These are phyloP conservation scores for Peronospora belbahrii DNA, from an alignment of 352 stramenopile species.

Conservation along the genomic window DNA sequence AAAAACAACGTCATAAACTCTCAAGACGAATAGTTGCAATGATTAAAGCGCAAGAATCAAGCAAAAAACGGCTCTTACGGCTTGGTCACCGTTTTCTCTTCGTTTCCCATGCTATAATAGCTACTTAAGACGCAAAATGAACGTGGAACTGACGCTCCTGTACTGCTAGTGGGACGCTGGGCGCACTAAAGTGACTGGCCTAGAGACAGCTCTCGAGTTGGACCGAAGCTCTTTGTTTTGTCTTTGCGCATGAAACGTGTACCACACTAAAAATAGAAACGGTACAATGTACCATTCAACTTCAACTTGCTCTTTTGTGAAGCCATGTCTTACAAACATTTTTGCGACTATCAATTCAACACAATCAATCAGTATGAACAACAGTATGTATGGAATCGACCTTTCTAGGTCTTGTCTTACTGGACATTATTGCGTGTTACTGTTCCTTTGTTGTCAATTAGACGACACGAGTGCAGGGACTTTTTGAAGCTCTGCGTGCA, in stretches of 20 bases:
- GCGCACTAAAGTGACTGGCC: constrained; percentile 10
- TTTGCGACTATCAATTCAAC: too few relatives aligned
- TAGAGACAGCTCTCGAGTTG: constrained; percentile 1
- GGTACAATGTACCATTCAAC: constrained; percentile 11
- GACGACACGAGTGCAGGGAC: constrained; percentile 41
- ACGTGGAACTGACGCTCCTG: not conserved
- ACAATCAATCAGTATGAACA: too few relatives aligned
- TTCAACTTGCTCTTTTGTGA: constrained; percentile 16
- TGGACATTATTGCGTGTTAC: too few relatives aligned
- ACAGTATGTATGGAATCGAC: too few relatives aligned
- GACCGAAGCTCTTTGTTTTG: constrained; percentile 12
- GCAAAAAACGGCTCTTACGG: constrained; percentile 18
- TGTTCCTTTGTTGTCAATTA: constrained; percentile 12
- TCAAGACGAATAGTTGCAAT: not conserved
- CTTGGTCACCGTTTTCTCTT: constrained; percentile 32
- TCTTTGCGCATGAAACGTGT: constrained; percentile 10
- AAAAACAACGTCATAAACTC: not conserved
- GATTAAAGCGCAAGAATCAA: not conserved
- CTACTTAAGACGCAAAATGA: not conserved
- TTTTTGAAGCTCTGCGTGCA: constrained; percentile 67
- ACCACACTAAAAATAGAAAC: constrained; percentile 16
- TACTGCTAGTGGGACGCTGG: constrained; percentile 10
- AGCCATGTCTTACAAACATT: constrained; percentile 2
- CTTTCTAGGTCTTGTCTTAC: too few relatives aligned
- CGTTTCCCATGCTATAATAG: constrained; percentile 25